A percentile compares a stretch with the other conserved stretches of the same genome.
Conservation (phyloP, 2,329 filamentous ascomycete genomes). For the Ciborinia camelliae region DNA sequence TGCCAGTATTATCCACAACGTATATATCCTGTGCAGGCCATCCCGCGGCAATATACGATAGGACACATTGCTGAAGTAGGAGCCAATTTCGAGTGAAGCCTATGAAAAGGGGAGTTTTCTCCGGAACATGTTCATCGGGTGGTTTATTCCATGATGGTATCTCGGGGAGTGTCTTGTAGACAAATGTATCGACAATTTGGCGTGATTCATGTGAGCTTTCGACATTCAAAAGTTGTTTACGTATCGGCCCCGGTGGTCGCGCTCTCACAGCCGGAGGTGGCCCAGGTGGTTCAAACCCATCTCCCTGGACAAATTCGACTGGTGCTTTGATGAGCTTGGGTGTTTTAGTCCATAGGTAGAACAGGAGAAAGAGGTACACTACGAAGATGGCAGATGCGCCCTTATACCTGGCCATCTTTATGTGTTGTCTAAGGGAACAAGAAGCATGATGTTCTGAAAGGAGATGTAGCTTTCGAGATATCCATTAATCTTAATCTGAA, state of each 20-base stretch:
- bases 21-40: slow-evolving; percentile 57
- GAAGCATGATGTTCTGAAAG: neutral
- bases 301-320: neutral
- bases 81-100: slow-evolving; percentile 56
- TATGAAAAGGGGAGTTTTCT: slow-evolving; percentile 52
- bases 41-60: slow-evolving; percentile 56
- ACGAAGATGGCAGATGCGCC: neutral
- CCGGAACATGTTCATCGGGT: slow-evolving; percentile 40
- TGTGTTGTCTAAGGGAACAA: neutral
- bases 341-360: slow-evolving; percentile 1
- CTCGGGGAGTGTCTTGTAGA: neutral
- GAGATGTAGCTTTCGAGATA: neutral
- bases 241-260: slow-evolving; percentile 8
- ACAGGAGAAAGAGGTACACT: neutral
- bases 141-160: slow-evolving; percentile 42
- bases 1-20: slow-evolving; percentile 58
- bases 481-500: neutral
- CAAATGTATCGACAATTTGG: slow-evolving; percentile 5
- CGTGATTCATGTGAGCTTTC: neutral
- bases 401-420: neutral
- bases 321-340: neutral
- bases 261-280: neutral
- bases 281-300: neutral
- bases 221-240: neutral
- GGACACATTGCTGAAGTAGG: slow-evolving; percentile 52